These are phyloP conservation scores for Leishmania martiniquensis DNA, from an alignment of 208 protist species.

Conservation along the genomic window DNA sequence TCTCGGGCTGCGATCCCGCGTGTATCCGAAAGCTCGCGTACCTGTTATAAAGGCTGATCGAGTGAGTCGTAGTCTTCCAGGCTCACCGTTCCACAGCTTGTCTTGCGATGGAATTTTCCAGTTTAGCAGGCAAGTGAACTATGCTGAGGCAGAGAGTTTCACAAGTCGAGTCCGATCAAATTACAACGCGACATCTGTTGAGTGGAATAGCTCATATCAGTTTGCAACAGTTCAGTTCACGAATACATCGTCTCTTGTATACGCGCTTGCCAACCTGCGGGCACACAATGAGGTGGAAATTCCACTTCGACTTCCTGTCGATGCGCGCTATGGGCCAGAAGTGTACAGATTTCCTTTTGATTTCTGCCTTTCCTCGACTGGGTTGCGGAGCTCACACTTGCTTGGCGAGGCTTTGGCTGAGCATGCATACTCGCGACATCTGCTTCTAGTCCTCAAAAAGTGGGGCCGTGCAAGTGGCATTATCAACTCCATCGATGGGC, in stretches of 20 bases:
- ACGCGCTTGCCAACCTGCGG: conserved; percentile 73
- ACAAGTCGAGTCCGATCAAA: conserved; percentile 47
- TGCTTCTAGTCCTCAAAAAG: conserved; percentile 85
- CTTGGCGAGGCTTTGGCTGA: conserved; percentile 65
- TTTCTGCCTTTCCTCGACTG: conserved; percentile 88
- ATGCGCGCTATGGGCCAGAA: conserved; percentile 81
- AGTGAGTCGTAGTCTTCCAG: conserved; percentile 75
- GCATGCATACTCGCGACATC: conserved; percentile 77
- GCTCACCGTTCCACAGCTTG: conserved; percentile 73
- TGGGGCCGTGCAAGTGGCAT: conserved; percentile 84
- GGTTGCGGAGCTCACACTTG: conserved; percentile 83
- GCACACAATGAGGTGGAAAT: conserved; percentile 78
- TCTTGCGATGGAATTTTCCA: conserved; percentile 83
- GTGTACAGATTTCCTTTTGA: conserved; percentile 90
- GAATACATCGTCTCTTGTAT: conserved; percentile 60
- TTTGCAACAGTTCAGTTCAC: conserved; percentile 82
- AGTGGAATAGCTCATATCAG: conserved; percentile 80
- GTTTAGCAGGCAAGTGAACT: conserved; percentile 64
- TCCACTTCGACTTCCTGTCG: conserved; percentile 75
- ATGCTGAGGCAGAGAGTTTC: conserved; percentile 56
- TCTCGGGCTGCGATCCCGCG: conserved; percentile 67
- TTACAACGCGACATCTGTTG: conserved; percentile 65
- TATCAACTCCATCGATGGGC: conserved; percentile 87
- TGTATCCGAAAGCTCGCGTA: conserved; percentile 79
- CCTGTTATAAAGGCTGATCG: conserved; percentile 87